A percentile compares a stretch with the other conserved stretches of the same genome.
Evolutionary conservation across 23 red algal species (phyloP).

Genomic region (Gracilaria caudata): DNA sequence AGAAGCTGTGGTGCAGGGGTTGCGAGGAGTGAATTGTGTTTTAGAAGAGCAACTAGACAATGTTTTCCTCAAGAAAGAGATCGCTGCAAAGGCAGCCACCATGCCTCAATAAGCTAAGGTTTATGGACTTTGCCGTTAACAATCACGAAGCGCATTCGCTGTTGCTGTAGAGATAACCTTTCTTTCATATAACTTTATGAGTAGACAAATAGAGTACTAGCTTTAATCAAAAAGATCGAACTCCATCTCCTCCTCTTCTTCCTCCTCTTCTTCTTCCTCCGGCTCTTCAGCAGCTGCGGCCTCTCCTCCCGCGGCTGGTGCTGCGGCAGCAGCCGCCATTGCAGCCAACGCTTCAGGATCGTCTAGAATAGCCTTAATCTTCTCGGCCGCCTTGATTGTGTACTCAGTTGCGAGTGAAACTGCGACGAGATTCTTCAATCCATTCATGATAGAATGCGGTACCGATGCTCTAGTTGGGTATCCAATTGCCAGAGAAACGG

Average conservation of each 20-base stretch:
- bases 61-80: constrained; percentile 17
- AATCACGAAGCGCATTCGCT: too few relatives aligned
- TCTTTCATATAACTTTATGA: neutral
- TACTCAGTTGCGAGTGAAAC: constrained; percentile 86
- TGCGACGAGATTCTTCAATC: constrained; percentile 75
- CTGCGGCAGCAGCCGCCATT: constrained; percentile 75
- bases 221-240: constrained; percentile 75
- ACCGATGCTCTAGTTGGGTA: constrained; percentile 87
- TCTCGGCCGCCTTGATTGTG: constrained; percentile 71
- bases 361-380: constrained; percentile 93
- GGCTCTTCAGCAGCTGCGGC: constrained; percentile 41
- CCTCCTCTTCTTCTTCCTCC: constrained; percentile 65
- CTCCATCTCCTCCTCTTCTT: constrained; percentile 91
- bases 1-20: constrained; percentile 43
- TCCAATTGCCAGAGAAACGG: constrained; percentile 81
- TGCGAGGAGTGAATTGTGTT: constrained; percentile 36
- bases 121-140: neutral
- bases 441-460: constrained; percentile 87
- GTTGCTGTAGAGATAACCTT: neutral
- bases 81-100: neutral
- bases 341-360: constrained; percentile 91
- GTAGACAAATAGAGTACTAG: neutral
- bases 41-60: constrained; percentile 45
- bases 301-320: constrained; percentile 48
- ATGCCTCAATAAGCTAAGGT: neutral